A percentile compares a stretch with the other conserved stretches of the same genome.
Evolutionary conservation across 345 rosid species (phyloP).

Genomic region (Euphorbia lathyris): DNA sequence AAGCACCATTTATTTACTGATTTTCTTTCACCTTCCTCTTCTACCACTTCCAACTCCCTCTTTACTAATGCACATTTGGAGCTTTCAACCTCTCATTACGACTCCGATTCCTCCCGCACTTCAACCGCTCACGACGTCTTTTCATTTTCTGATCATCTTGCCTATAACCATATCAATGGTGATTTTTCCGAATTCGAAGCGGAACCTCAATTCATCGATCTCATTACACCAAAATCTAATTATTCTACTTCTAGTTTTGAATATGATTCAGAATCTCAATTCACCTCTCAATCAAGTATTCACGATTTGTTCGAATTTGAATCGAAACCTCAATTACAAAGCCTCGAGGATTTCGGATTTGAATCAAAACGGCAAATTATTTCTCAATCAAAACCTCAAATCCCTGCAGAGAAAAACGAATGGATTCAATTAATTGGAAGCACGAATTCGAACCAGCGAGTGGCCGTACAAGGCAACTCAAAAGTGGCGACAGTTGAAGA

Average conservation of each 20-base stretch:
- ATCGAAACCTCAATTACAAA: slow-evolving; percentile 13
- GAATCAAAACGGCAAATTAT: slow-evolving; percentile 30
- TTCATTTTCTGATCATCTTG: slow-evolving; percentile 15
- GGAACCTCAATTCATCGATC: slow-evolving; percentile 40
- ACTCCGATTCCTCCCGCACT: slow-evolving; percentile 15
- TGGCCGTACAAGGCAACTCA: slow-evolving; percentile 1
- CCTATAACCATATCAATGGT: slow-evolving; percentile 5
- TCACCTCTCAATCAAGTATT: background rate
- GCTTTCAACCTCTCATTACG: slow-evolving; percentile 14
- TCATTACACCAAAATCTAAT: slow-evolving; percentile 25
- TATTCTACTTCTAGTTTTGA: slow-evolving; percentile 9
- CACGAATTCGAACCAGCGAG: slow-evolving; percentile 10
- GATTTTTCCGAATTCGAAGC: slow-evolving; percentile 30
- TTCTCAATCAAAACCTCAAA: background rate
- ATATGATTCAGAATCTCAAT: background rate
- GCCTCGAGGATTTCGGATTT: slow-evolving; percentile 13
- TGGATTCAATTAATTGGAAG: slow-evolving; percentile 47
- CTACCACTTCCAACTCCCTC: background rate
- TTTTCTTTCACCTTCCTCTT: slow-evolving; percentile 16
- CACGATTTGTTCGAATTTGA: slow-evolving; percentile 20
- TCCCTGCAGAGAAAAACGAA: slow-evolving; percentile 31
- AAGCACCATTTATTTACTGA: slow-evolving; percentile 57
- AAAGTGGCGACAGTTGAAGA: slow-evolving; percentile 16
- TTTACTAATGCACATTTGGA: background rate
- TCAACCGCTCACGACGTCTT: slow-evolving; percentile 26